Conservation (phyloP, 495 filamentous ascomycete genomes). For the Clohesyomyces aquaticus region DNA sequence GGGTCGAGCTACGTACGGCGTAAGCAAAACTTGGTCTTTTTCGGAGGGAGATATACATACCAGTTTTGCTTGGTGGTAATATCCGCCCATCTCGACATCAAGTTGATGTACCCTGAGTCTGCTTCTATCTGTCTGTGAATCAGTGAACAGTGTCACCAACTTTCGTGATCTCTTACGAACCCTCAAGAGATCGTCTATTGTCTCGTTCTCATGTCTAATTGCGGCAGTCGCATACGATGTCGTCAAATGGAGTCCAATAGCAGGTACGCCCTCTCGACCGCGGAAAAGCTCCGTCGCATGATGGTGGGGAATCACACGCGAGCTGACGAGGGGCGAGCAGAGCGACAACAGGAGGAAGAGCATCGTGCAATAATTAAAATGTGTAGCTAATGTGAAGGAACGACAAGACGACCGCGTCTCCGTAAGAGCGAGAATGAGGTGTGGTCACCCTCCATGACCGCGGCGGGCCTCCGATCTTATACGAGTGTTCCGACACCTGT, state of each 20-base stretch:
- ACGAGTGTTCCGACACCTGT: neutral
- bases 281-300: neutral
- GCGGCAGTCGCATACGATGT: conserved; percentile 8
- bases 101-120: neutral
- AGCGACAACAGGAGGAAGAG: neutral
- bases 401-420: neutral
- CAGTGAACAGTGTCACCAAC: neutral
- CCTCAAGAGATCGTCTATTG: conserved; percentile 1
- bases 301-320: neutral
- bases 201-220: conserved; percentile 6
- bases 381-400: neutral
- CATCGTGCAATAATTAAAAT: neutral
- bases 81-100: conserved; percentile 11
- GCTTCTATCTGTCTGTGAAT: neutral
- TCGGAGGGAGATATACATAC: conserved; percentile 1
- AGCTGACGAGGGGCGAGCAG: neutral
- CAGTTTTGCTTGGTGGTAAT: neutral
- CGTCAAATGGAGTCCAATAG: conserved; percentile 6
- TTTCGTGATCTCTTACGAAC: neutral
- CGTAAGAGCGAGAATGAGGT: neutral
- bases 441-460: neutral
- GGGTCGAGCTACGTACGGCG: neutral
- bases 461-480: neutral
- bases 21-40: neutral
- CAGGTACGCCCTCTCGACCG: neutral